These are phyloP conservation scores for Actinidia arguta DNA, from an alignment of 179 eudicot genomes.

Conservation along the genomic window DNA sequence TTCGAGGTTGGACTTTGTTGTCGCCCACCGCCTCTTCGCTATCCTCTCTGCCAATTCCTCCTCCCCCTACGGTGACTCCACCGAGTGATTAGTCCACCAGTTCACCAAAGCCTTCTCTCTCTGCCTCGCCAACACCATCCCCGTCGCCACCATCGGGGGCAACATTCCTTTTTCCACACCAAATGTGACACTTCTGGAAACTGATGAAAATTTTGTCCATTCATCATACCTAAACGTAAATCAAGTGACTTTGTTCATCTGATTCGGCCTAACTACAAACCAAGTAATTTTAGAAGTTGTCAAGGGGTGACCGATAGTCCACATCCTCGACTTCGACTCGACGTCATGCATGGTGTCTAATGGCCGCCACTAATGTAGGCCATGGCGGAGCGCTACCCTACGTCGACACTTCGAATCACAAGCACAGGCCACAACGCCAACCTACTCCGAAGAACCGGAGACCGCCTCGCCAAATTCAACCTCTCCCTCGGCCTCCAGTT, in stretches of 20 bases:
- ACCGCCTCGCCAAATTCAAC: slow-evolving; percentile 68
- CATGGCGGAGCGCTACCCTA: slow-evolving; percentile 53
- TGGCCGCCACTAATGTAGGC: slow-evolving; percentile 94
- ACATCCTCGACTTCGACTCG: slow-evolving; percentile 81
- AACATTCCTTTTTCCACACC: background rate
- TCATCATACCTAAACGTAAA: slow-evolving; percentile 73
- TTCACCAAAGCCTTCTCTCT: slow-evolving; percentile 68
- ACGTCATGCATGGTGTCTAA: slow-evolving; percentile 90
- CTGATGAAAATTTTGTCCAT: slow-evolving; percentile 29
- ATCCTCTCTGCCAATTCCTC: slow-evolving; percentile 52
- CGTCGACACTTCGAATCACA: slow-evolving; percentile 64
- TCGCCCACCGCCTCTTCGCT: slow-evolving; percentile 68
- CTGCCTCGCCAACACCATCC: slow-evolving; percentile 43
- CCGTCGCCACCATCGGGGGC: slow-evolving; percentile 9
- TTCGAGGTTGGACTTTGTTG: slow-evolving; percentile 59
- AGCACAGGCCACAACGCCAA: slow-evolving; percentile 56
- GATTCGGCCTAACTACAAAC: slow-evolving; percentile 91
- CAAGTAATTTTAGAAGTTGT: slow-evolving; percentile 87
- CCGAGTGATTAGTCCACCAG: slow-evolving; percentile 63
- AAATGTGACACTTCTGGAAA: background rate
- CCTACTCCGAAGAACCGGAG: slow-evolving; percentile 65
- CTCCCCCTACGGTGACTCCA: slow-evolving; percentile 74
- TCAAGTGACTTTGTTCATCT: slow-evolving; percentile 76
- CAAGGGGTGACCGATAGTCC: slow-evolving; percentile 51
- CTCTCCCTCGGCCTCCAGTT: slow-evolving; percentile 63